phyloP scores from a whole-genome alignment of 345 rosid species.

The Ricinus communis region DNA sequence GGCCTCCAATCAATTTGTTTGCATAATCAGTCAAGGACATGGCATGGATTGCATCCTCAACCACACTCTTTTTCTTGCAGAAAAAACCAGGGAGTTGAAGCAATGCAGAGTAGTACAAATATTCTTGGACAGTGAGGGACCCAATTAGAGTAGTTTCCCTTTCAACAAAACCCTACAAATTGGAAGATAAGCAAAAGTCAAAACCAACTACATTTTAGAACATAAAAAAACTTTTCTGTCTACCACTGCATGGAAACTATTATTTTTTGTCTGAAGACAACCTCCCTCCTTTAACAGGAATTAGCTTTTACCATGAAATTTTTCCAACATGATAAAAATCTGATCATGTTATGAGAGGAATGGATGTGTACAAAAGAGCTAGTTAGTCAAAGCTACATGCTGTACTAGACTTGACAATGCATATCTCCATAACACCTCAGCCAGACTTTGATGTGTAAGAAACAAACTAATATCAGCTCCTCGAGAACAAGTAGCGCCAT shows the following conservation, averaged over 20 bases:
- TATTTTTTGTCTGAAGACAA: conserved; percentile 6
- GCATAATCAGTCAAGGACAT: conserved; percentile 93
- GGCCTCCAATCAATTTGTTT: conserved; percentile 95
- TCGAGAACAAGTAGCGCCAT: not conserved
- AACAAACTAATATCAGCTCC: not conserved
- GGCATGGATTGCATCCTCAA: conserved; percentile 97
- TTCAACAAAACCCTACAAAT: conserved; percentile 82
- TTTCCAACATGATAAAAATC: not conserved
- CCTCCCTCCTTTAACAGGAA: conserved; percentile 1
- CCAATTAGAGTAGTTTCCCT: conserved; percentile 79
- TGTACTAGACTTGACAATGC: not conserved
- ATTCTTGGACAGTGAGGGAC: conserved; percentile 91
- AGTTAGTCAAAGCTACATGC: not conserved
- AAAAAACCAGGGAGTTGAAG: conserved; percentile 98
- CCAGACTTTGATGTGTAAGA: not conserved
- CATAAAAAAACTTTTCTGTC: not conserved
- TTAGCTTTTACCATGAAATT: not conserved
- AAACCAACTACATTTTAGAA: not conserved
- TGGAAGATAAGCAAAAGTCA: conserved; percentile 21
- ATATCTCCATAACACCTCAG: not conserved
- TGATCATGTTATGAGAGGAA: not conserved
- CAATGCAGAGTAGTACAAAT: conserved; percentile 84
- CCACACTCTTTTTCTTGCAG: conserved; percentile 82
- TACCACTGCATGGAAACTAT: not conserved
- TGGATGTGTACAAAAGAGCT: not conserved